Evolutionary conservation across 2,329 filamentous ascomycete genomes (phyloP), one percentile per base, ranked within the genome.

Genomic region (Arthroderma sp.): DNA sequence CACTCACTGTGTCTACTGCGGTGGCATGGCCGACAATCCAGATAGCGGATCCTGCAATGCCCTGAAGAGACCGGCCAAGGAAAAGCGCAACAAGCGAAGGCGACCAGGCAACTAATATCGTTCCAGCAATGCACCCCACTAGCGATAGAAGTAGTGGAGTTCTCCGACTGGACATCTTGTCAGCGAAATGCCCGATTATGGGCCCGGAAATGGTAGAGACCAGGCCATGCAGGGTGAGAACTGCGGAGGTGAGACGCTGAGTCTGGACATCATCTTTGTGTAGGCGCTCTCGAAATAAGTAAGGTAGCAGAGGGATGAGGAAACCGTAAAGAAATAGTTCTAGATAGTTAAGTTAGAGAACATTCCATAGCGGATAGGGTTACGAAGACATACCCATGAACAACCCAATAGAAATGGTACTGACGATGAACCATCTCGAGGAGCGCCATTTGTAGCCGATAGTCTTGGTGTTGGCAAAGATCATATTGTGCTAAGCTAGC

Each of bases 291-390:
- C 67, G 63, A 2, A 69, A 54, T 7, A 69, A 60, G 17, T 64
- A 66, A 2, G 65, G 65, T 4, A 70, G 63, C 39, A 70, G 66
- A 1, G 67, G 67, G 1, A 70, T 64, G n/a, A 70, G 56, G 33
- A 69, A 68, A 9, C 61, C 61, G 54, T 66, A 68, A 1, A 69
- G 62, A 19, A 67, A 68, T 11, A 61, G 62, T 44, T 68, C 67
- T 68, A 55, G 49, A 43, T 1, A 47, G n/a, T 19, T 4, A 47
- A 5, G 41, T 51, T 17, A 31, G 47, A 51, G n/a, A 31, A 28
- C 41, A 31, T 2, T 31, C 21, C 13, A n/a, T 9, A 9, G 2
- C 17, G 39, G 15, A 9, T 19, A 43, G n/a, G 13, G 35, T 11
- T 9, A 19, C 3, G 15, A 21, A 3, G 9, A 19, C 39, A 2